Conservation (phyloP, 116 monocot genomes). For the Trichopus zeylanicus region DNA sequence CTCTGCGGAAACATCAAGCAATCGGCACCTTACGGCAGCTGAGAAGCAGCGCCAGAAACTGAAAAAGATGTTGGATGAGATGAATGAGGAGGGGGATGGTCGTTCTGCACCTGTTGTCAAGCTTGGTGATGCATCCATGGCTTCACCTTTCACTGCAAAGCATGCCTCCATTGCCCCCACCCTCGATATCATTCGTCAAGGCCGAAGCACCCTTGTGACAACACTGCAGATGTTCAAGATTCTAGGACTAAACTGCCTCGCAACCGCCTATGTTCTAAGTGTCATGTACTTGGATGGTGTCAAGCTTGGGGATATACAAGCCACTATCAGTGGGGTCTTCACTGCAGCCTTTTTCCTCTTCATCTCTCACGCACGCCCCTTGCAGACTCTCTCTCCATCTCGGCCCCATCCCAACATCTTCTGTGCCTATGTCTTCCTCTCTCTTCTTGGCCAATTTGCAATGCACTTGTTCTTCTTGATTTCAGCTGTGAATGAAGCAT, state of each 20-base stretch:
- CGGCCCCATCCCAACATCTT: conserved; percentile 98
- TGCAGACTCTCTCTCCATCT: conserved; percentile 61
- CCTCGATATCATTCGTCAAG: conserved; percentile 95
- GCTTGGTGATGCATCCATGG: conserved; percentile 99
- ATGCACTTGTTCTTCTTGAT: conserved; percentile 87
- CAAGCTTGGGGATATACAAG: conserved; percentile 93
- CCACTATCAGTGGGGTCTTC: conserved; percentile 94
- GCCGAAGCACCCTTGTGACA: conserved; percentile 93
- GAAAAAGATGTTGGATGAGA: conserved; percentile 78
- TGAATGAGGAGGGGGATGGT: conserved; percentile 89
- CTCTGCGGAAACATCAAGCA: conserved; percentile 17
- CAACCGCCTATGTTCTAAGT: conserved; percentile 95
- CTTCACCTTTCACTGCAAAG: conserved; percentile 98
- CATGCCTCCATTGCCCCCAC: conserved; percentile 90
- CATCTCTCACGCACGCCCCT: conserved; percentile 94
- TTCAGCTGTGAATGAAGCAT: conserved; percentile 67
- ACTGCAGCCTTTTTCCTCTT: conserved; percentile 99
- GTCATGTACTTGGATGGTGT: conserved; percentile 99
- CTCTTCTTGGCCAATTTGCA: conserved; percentile 87
- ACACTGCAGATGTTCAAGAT: conserved; percentile 99
- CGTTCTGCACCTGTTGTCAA: conserved; percentile 74
- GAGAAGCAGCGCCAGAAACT: conserved; percentile 72
- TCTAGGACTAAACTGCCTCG: conserved; percentile 98
- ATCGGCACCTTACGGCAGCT: conserved; percentile 71
- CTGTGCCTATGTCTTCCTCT: conserved; percentile 89